phyloP scores from a whole-genome alignment of 352 stramenopile species.

The Phytophthora idaei region DNA sequence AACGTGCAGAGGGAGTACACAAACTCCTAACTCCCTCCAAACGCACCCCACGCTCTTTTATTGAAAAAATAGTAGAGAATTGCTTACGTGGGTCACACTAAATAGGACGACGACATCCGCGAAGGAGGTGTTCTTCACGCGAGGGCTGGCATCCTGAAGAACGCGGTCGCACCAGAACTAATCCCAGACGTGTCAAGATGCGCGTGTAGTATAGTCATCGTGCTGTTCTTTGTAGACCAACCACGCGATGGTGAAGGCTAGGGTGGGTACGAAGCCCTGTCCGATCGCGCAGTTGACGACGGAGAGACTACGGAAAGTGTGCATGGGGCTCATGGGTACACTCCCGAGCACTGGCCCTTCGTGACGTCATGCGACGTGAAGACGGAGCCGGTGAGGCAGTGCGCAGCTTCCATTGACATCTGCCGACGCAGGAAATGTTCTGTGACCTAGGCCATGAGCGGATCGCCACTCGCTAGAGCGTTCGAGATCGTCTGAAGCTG shows the following conservation, averaged over 20 bases:
- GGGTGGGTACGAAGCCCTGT: constrained; percentile 82
- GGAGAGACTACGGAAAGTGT: constrained; percentile 48
- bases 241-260: constrained; percentile 33
- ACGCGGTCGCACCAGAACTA: too few relatives aligned
- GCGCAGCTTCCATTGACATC: constrained; percentile 80
- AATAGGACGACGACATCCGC: too few relatives aligned
- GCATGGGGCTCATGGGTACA: constrained; percentile 40
- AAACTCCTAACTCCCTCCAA: too few relatives aligned
- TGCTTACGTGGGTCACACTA: too few relatives aligned
- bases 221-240: too few relatives aligned
- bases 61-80: too few relatives aligned
- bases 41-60: too few relatives aligned
- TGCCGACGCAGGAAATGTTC: constrained; percentile 90
- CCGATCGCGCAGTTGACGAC: constrained; percentile 83
- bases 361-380: constrained; percentile 61
- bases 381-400: constrained; percentile 88
- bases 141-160: too few relatives aligned
- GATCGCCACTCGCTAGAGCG: constrained; percentile 39
- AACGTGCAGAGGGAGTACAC: too few relatives aligned
- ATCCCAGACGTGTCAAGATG: too few relatives aligned
- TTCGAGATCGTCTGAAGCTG: constrained; percentile 18
- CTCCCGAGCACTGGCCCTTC: constrained; percentile 52
- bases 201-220: too few relatives aligned
- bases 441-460: constrained; percentile 65
- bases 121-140: too few relatives aligned